Conservation (phyloP, 2,329 filamentous ascomycete genomes). For the Herpotrichia juniperi region DNA sequence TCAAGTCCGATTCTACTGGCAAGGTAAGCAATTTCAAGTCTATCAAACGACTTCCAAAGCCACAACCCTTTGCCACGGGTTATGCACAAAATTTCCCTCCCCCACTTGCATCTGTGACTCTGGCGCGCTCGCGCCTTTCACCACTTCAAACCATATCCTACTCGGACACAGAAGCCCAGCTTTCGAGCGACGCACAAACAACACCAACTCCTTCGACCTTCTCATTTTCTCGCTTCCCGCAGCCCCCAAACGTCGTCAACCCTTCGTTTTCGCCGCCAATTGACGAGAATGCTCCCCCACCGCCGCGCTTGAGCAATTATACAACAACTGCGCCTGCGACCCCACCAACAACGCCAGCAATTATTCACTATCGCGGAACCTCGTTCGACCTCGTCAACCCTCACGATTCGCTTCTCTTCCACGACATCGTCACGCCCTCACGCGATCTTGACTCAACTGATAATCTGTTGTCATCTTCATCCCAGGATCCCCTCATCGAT, state of each 20-base stretch:
- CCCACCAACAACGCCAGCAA: slow-evolving; percentile 45
- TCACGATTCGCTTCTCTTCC: slow-evolving; percentile 41
- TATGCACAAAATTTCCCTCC: slow-evolving; percentile 2
- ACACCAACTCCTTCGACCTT: slow-evolving; percentile 33
- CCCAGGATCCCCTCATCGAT: slow-evolving; percentile 26
- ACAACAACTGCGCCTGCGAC: slow-evolving; percentile 36
- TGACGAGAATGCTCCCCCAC: slow-evolving; percentile 22
- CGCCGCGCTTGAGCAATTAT: slow-evolving; percentile 29
- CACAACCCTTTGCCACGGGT: slow-evolving; percentile 19
- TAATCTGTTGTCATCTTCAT: slow-evolving; percentile 29
- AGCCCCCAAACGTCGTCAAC: slow-evolving; percentile 31
- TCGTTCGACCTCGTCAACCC: slow-evolving; percentile 49
- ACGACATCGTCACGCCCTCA: slow-evolving; percentile 45
- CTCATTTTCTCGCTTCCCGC: slow-evolving; percentile 45
- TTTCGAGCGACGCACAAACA: slow-evolving; percentile 21
- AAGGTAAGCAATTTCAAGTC: slow-evolving; percentile 40
- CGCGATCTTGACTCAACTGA: slow-evolving; percentile 42
- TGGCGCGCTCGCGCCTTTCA: slow-evolving; percentile 21
- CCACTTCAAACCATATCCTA: slow-evolving; percentile 22
- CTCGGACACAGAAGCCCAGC: slow-evolving; percentile 27
- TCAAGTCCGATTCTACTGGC: background rate
- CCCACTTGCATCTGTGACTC: slow-evolving; percentile 18
- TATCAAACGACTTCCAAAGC: slow-evolving; percentile 44
- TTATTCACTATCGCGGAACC: slow-evolving; percentile 46
- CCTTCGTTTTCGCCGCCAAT: slow-evolving; percentile 26